phyloP scores from a whole-genome alignment of 116 monocot genomes.

The Dioscorea cayenensis region DNA sequence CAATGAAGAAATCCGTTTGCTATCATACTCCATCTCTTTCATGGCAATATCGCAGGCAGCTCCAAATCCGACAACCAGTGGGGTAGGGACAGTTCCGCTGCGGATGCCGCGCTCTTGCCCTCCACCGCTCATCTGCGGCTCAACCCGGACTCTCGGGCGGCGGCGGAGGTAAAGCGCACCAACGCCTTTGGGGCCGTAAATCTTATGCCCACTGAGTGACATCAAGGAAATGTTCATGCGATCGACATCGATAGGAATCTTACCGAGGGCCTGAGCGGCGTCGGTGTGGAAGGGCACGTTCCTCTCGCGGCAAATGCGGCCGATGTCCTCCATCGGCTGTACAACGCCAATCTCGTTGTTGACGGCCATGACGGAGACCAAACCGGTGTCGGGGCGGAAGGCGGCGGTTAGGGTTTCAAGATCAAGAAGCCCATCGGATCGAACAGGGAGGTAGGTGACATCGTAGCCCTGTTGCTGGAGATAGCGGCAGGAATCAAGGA shows the following conservation, averaged over 20 bases:
- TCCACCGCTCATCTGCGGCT: slow-evolving; percentile 92
- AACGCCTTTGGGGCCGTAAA: slow-evolving; percentile 94
- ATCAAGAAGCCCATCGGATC: slow-evolving; percentile 67
- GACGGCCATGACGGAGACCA: slow-evolving; percentile 56
- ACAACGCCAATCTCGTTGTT: slow-evolving; percentile 96
- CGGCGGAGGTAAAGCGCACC: slow-evolving; percentile 84
- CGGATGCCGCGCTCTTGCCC: slow-evolving; percentile 92
- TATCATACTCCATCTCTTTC: slow-evolving; percentile 83
- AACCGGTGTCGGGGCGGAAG: background rate
- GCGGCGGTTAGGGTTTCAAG: slow-evolving; percentile 17
- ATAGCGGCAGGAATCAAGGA: slow-evolving; percentile 86
- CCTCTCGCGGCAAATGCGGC: slow-evolving; percentile 66
- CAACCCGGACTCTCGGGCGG: slow-evolving; percentile 63
- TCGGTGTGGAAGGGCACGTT: slow-evolving; percentile 79
- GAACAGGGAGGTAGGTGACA: slow-evolving; percentile 77
- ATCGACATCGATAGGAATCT: slow-evolving; percentile 79
- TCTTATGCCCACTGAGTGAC: slow-evolving; percentile 89
- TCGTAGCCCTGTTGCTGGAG: slow-evolving; percentile 93
- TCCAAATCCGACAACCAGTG: slow-evolving; percentile 74
- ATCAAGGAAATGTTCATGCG: slow-evolving; percentile 73
- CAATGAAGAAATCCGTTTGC: slow-evolving; percentile 22
- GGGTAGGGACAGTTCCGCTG: slow-evolving; percentile 84
- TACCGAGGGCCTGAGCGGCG: slow-evolving; percentile 83
- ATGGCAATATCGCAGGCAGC: slow-evolving; percentile 71
- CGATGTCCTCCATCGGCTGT: slow-evolving; percentile 87